phyloP scores from a whole-genome alignment of 176 grass and related monocot genomes.

The Ampelocalamus luodianensis region DNA sequence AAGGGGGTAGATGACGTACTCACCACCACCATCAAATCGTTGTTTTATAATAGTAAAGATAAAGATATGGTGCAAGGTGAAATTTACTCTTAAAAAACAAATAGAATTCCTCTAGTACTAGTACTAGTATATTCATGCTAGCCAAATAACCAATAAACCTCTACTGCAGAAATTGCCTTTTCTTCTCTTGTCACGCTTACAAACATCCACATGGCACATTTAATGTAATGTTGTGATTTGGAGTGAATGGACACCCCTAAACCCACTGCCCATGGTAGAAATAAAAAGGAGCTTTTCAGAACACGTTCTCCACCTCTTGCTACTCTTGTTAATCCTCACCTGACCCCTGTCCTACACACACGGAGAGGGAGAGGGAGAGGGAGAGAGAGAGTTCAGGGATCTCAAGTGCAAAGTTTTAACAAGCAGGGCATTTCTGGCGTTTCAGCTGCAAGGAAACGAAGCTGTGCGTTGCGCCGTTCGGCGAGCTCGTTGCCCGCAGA shows the following conservation, averaged over 20 bases:
- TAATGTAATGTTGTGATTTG: not conserved
- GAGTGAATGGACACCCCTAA: not conserved
- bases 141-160: too few species aligned
- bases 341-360: too few species aligned
- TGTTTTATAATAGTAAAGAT: too few species aligned
- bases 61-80: too few species aligned
- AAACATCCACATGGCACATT: not conserved
- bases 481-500: not conserved
- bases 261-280: not conserved
- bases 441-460: conserved; percentile 11
- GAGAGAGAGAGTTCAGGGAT: too few species aligned
- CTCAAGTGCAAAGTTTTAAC: not conserved
- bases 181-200: too few species aligned
- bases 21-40: too few species aligned
- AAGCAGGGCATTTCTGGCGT: not conserved
- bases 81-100: too few species aligned
- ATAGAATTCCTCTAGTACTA: too few species aligned
- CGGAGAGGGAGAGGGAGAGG: too few species aligned
- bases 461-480: not conserved
- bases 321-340: not conserved
- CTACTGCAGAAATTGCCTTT: not conserved
- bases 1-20: too few species aligned
- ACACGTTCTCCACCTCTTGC: not conserved
- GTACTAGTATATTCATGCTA: not conserved
- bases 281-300: not conserved